Base-by-base conservation (phyloP, 495 filamentous ascomycete species). In the Sordaria brevicollis region DNA sequence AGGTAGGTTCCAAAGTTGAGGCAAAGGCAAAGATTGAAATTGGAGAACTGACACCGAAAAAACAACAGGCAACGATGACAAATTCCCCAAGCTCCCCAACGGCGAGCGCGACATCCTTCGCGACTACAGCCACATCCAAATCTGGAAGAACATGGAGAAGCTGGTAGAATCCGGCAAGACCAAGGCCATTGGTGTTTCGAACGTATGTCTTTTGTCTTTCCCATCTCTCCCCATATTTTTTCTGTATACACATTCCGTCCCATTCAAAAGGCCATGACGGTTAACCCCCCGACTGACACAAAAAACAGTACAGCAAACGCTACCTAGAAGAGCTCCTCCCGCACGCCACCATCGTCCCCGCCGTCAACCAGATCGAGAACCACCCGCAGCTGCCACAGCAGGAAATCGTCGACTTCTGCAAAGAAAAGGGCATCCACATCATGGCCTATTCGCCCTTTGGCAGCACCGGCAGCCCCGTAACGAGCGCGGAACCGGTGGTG, bases 361-460 rank as follows among this genome's bases (percentile, higher is more conserved):
- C 92, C n/a, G 91, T 89, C 71, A 95, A 96, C 82, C 92, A 96
- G 86, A 93, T 96, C 76, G 93, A 97, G 82, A 93, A 94, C 82
- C 91, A 94, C 82, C 90, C 90, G 15, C 85, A 83, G 5, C 86
- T 95, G n/a, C 92, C 92, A 1, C 92, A 95, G 82, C 89, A 93
- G 79, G 92, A 95, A 74, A 90, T 93, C 74, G 89, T 92, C 38
- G 90, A 93, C 76, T 86, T 89, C 71, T 93, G 90, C 82, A 86
- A 84, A 65, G 81, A 83, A 68, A 90, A 90, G 81, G 90, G 90
- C 37, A 93, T 93, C 68, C 88, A 90, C 74, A 79, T 93, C 74
- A 90, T 91, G 35, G 91, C 91, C 8, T 93, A 93, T 78, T 89
- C 86, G 72, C 91, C 91, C 17, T 79, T 93, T 0, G 92, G 92